Percentiles rank a stretch among this genome's conserved stretches.
These are phyloP conservation scores for Agrocybe praecox DNA, from an alignment of 768 basidiomycete species.

Conservation along the genomic window DNA sequence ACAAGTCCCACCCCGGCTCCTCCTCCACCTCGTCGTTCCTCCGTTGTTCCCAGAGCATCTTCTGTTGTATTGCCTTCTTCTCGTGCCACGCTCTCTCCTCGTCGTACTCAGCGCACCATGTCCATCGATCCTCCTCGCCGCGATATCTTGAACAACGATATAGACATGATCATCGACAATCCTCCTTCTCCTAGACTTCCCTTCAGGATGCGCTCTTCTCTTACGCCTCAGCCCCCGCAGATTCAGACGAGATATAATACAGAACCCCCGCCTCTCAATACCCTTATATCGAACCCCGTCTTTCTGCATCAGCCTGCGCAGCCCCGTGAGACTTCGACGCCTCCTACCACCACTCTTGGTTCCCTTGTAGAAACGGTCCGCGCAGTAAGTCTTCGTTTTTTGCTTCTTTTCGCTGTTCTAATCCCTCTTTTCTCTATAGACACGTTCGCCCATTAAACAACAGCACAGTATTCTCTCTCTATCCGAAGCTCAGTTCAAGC, in stretches of 20 bases:
- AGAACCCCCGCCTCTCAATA: constrained; percentile 69
- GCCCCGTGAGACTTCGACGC: constrained; percentile 23
- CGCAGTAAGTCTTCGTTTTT: constrained; percentile 41
- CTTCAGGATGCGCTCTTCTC: constrained; percentile 66
- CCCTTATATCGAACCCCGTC: constrained; percentile 64
- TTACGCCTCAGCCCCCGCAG: constrained; percentile 65
- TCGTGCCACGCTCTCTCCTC: constrained; percentile 47
- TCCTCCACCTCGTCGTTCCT: constrained; percentile 38
- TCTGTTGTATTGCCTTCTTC: constrained; percentile 26
- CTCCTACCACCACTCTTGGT: constrained; percentile 53
- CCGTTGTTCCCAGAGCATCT: constrained; percentile 27
- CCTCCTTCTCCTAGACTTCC: constrained; percentile 50
- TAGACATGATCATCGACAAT: constrained; percentile 45
- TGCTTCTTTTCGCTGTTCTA: constrained; percentile 4
- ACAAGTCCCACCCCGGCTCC: constrained; percentile 64
- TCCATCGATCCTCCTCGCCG: constrained; percentile 69
- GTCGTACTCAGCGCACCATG: constrained; percentile 60
- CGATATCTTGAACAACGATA: constrained; percentile 38
- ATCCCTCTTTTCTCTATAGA: constrained; percentile 30
- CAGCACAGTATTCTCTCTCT: constrained; percentile 57
- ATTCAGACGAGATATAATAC: constrained; percentile 48
- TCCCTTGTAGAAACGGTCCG: constrained; percentile 59
- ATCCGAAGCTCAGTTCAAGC: constrained; percentile 35
- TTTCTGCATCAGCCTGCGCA: constrained; percentile 66
- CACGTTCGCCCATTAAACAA: constrained; percentile 52